phyloP scores from a whole-genome alignment of 345 rosid genomes.

The Acer campestre region DNA sequence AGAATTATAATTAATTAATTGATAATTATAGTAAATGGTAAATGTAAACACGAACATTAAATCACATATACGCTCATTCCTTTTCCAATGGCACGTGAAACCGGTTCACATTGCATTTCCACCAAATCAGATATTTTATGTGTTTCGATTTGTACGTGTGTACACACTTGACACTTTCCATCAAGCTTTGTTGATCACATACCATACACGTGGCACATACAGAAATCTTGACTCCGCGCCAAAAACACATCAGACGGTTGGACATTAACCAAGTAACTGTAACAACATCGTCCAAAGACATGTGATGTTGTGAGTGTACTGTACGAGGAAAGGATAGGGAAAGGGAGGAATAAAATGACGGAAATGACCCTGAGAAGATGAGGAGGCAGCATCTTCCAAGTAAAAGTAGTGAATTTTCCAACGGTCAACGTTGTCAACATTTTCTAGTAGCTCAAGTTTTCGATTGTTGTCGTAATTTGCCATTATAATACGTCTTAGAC shows the following conservation, averaged over 20 bases:
- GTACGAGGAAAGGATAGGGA: neutral
- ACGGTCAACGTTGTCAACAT: slow-evolving; percentile 27
- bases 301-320: neutral
- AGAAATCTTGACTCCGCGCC: neutral
- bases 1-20: too few species aligned
- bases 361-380: neutral
- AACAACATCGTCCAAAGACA: neutral
- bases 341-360: neutral
- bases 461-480: neutral
- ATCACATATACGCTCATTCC: too few species aligned
- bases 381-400: neutral
- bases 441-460: neutral
- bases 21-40: too few species aligned
- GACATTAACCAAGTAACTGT: neutral
- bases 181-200: neutral
- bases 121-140: neutral
- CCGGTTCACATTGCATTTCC: neutral
- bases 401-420: neutral
- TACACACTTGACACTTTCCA: neutral
- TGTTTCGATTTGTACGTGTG: neutral
- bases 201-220: neutral
- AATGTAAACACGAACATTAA: too few species aligned
- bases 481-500: neutral
- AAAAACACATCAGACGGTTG: neutral
- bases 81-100: neutral